Base-by-base conservation (phyloP, 257 asterid species). In the Lithospermum erythrorhizon region DNA sequence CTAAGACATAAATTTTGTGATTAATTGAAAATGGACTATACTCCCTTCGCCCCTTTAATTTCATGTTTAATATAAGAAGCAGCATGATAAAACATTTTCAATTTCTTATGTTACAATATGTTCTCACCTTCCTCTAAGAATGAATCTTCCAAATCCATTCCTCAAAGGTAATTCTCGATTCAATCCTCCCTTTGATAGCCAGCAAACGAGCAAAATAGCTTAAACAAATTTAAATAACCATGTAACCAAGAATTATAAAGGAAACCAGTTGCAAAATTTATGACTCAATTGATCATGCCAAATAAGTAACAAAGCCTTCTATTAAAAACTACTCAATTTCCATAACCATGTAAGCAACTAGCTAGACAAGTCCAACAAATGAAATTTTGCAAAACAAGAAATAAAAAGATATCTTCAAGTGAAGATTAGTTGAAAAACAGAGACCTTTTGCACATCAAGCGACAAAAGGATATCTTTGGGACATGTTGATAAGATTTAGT, bases 51-150 rank as follows among this genome's bases (percentile, higher is more conserved):
- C 49, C 1, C 49, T 41, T 41, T 41, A 14, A 41, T 41, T 41
- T 41, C 49, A 41, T 41, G 5, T 2, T 0, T 1, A 41, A 41
- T 41, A 41, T 41, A 41, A 11, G 18, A 41, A 11, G 17, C 18
- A 41, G 5, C 16, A 41, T 11, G 49, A 3, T 4, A 11, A 41
- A 41, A 41, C 18, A 41, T 13, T 41, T 4, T 1, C n/a, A 18
- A 41, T 17, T 41, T 41, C 18, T 41, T 58, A 47, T 10, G 8
- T 25, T 55, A n/a, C n/a, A 41, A 53, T 14, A 60, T 35, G 59
- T 16, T 62, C 71, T 72, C 73, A 73, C 82, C 82, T 76, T 70
- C 61, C 64, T 63, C 72, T 55, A 59, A 47, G 66, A 65, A 68
- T 22, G 58, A 68, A 61, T 69, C 75, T 61, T 73, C 78, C 57